These are phyloP conservation scores for Rhazya stricta DNA, from an alignment of 257 asterid species.

Conservation along the genomic window DNA sequence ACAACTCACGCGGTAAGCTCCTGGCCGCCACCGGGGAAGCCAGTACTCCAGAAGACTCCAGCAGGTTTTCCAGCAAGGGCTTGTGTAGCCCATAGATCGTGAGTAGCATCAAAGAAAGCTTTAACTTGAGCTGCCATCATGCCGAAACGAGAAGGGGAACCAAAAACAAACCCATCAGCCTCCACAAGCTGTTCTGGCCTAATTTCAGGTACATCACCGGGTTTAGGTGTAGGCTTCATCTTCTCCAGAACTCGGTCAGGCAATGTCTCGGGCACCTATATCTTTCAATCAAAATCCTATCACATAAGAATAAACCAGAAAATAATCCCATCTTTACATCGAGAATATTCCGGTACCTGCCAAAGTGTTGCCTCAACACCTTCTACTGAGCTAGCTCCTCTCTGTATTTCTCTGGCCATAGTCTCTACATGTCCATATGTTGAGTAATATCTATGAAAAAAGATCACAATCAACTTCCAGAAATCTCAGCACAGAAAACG, in stretches of 20 bases:
- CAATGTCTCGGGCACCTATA: slow-evolving; percentile 81
- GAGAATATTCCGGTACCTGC: slow-evolving; percentile 39
- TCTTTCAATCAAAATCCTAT: slow-evolving; percentile 13
- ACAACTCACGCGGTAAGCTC: slow-evolving; percentile 83
- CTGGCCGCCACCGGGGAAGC: slow-evolving; percentile 98
- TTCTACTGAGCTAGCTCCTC: slow-evolving; percentile 66
- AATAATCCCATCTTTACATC: not conserved
- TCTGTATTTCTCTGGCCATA: slow-evolving; percentile 77
- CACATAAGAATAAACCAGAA: not conserved
- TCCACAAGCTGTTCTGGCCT: slow-evolving; percentile 73
- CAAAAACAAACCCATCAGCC: slow-evolving; percentile 90
- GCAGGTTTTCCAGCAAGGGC: slow-evolving; percentile 96
- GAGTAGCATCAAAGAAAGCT: slow-evolving; percentile 81
- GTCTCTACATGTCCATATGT: slow-evolving; percentile 75
- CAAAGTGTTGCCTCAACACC: slow-evolving; percentile 87
- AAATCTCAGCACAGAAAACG: not conserved
- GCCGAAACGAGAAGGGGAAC: slow-evolving; percentile 88
- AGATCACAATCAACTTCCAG: slow-evolving; percentile 3
- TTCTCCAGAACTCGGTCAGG: slow-evolving; percentile 55
- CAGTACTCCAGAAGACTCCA: slow-evolving; percentile 94
- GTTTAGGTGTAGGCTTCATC: slow-evolving; percentile 74
- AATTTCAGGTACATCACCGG: slow-evolving; percentile 76
- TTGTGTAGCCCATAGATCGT: slow-evolving; percentile 64
- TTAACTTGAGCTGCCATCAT: slow-evolving; percentile 92
- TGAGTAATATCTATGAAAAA: slow-evolving; percentile 62